Percentiles rank a stretch among this genome's conserved stretches.
Conservation (phyloP, 768 basidiomycete genomes). For the Mycena olivaceomarginata region DNA sequence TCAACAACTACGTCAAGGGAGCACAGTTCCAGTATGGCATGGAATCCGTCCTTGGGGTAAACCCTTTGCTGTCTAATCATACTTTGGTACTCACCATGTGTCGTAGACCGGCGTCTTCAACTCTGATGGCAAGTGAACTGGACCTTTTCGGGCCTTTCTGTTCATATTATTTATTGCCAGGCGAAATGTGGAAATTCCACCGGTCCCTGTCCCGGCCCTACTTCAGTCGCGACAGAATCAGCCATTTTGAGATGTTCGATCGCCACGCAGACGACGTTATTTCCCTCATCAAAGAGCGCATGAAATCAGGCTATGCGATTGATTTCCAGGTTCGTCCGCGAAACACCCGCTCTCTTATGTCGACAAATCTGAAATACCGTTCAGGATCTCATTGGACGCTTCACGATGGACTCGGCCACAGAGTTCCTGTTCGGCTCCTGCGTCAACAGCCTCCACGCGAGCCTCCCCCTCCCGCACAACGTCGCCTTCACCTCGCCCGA, state of each 20-base stretch:
- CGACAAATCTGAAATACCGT: not conserved
- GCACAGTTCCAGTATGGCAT: conserved; percentile 62
- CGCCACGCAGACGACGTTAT: conserved; percentile 69
- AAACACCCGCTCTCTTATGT: not conserved
- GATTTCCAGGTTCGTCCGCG: conserved; percentile 70
- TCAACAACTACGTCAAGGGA: conserved; percentile 77
- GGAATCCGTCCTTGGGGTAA: conserved; percentile 69
- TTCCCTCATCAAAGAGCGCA: conserved; percentile 65
- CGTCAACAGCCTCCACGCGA: conserved; percentile 70
- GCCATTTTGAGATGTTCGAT: conserved; percentile 78
- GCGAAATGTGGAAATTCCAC: conserved; percentile 69
- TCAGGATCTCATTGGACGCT: conserved; percentile 76
- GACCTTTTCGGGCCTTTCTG: not conserved
- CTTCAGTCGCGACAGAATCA: conserved; percentile 76
- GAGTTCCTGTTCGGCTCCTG: conserved; percentile 80
- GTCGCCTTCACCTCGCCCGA: conserved; percentile 49
- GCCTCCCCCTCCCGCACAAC: conserved; percentile 72
- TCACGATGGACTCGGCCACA: conserved; percentile 80
- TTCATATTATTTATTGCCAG: conserved; percentile 41
- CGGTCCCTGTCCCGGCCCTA: conserved; percentile 62
- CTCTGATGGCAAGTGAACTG: conserved; percentile 69
- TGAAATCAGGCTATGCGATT: conserved; percentile 69
- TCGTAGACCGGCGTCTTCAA: conserved; percentile 76
- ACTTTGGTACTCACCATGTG: not conserved
- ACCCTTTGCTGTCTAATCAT: not conserved